Percentiles rank a stretch among this genome's conserved stretches.
Evolutionary conservation across 192 early-diverging fungal genomes (phyloP).

Genomic region (Backusella circina): DNA sequence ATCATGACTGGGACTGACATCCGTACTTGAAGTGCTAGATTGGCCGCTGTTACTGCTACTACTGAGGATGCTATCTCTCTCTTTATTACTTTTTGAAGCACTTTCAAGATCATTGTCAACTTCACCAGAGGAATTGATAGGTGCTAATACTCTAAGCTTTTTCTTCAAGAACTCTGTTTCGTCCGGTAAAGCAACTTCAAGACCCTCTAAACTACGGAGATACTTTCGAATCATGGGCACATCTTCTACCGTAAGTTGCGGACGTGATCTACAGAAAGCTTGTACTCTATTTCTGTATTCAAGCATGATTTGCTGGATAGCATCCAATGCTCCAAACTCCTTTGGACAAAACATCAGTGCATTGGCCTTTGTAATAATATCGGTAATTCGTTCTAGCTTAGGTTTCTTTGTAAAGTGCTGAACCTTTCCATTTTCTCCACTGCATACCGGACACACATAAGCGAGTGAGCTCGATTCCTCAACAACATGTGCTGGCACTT

Average conservation of each 20-base stretch:
- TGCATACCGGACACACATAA: constrained; percentile 61
- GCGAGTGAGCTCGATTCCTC: constrained; percentile 24
- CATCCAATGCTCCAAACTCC: constrained; percentile 17
- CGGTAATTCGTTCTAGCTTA: constrained; percentile 27
- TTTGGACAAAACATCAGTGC: constrained; percentile 38
- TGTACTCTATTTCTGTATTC: constrained; percentile 11
- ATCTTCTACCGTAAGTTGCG: constrained; percentile 24
- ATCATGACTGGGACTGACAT: no score
- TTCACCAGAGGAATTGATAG: neutral
- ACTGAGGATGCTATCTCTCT: neutral
- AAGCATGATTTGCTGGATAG: constrained; percentile 4
- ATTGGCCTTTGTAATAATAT: constrained; percentile 39
- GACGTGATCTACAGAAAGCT: constrained; percentile 27
- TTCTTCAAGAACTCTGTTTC: constrained; percentile 39
- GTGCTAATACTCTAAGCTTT: constrained; percentile 31
- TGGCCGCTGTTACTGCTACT: no score
- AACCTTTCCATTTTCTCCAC: constrained; percentile 3
- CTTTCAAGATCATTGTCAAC: neutral
- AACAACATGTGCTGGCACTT: constrained; percentile 38
- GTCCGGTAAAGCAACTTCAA: constrained; percentile 35
- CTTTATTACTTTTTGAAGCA: neutral
- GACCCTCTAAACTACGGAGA: constrained; percentile 38
- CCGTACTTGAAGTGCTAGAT: no score
- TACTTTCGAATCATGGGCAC: constrained; percentile 30
- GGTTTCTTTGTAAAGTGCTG: constrained; percentile 33